phyloP scores from a whole-genome alignment of 2,329 filamentous ascomycete species.

The Acephala macrosclerotiorum region DNA sequence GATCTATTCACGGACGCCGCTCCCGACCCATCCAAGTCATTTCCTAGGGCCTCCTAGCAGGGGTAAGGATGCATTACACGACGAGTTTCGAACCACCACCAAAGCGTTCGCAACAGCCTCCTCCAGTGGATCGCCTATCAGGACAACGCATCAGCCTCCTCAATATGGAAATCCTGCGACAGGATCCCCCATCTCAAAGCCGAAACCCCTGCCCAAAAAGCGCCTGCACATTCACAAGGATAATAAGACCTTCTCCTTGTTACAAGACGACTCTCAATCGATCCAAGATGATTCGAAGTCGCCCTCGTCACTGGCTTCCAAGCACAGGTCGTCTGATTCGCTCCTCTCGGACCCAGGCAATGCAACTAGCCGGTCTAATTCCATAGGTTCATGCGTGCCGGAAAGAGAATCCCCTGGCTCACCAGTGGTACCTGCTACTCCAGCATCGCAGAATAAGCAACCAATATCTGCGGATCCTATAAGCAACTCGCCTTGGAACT shows the following conservation, averaged over 20 bases:
- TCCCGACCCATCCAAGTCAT: constrained; percentile 44
- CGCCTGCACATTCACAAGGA: constrained; percentile 42
- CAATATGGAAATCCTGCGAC: constrained; percentile 38
- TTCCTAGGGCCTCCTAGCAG: constrained; percentile 36
- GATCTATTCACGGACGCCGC: constrained; percentile 43
- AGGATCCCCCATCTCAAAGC: constrained; percentile 37
- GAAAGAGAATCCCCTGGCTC: constrained; percentile 28
- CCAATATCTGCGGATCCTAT: constrained; percentile 42
- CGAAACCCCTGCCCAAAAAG: constrained; percentile 39
- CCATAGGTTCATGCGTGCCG: constrained; percentile 40
- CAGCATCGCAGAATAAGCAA: constrained; percentile 36
- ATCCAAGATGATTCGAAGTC: constrained; percentile 33
- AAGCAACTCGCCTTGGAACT: constrained; percentile 43
- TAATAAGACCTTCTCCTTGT: constrained; percentile 44
- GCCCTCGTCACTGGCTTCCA: constrained; percentile 33
- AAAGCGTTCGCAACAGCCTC: constrained; percentile 31
- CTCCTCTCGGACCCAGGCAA: constrained; percentile 32
- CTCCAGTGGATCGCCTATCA: constrained; percentile 35
- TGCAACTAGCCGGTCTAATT: constrained; percentile 35
- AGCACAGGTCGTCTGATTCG: constrained; percentile 38
- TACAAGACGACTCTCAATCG: constrained; percentile 35
- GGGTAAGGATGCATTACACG: constrained; percentile 34
- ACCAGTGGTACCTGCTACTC: constrained; percentile 35
- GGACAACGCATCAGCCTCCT: constrained; percentile 36
- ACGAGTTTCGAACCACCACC: constrained; percentile 39